These are phyloP conservation scores for Zygosaccharomyces gambellarensis DNA, from an alignment of 805 yeast genomes.

Conservation along the genomic window DNA sequence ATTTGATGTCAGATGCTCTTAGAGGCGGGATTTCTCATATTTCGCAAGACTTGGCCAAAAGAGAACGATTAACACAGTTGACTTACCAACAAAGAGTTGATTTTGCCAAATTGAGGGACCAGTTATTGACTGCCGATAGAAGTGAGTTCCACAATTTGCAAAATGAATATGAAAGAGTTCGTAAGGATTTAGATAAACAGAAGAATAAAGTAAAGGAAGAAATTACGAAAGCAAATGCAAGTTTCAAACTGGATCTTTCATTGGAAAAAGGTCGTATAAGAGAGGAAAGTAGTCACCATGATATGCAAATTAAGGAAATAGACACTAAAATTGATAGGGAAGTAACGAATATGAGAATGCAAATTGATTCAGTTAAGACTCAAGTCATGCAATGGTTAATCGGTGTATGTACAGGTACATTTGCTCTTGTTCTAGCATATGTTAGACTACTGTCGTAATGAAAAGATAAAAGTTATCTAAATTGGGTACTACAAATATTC, in stretches of 20 bases:
- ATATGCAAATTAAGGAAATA: constrained; percentile 88
- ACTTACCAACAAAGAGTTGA: constrained; percentile 96
- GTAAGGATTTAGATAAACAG: constrained; percentile 79
- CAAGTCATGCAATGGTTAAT: constrained; percentile 98
- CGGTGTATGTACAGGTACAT: constrained; percentile 97
- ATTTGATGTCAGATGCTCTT: constrained; percentile 66
- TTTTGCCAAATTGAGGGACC: constrained; percentile 90
- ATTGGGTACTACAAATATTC: constrained; percentile 1
- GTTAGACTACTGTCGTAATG: constrained; percentile 66
- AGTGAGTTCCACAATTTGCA: constrained; percentile 76
- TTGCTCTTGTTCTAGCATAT: constrained; percentile 89
- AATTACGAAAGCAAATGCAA: constrained; percentile 82
- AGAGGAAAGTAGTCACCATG: constrained; percentile 90
- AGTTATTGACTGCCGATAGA: constrained; percentile 80
- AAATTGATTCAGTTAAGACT: constrained; percentile 89
- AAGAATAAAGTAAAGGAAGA: constrained; percentile 85
- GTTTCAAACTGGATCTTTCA: constrained; percentile 84
- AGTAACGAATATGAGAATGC: constrained; percentile 89
- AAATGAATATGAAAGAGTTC: constrained; percentile 80
- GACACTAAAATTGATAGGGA: constrained; percentile 95
- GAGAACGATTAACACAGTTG: constrained; percentile 74
- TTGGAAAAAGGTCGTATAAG: constrained; percentile 93
- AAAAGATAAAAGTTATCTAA: neutral
- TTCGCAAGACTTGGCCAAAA: constrained; percentile 73
- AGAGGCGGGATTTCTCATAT: constrained; percentile 75